Conservation (phyloP, 257 asterid genomes). For the Henckelia pumila region DNA sequence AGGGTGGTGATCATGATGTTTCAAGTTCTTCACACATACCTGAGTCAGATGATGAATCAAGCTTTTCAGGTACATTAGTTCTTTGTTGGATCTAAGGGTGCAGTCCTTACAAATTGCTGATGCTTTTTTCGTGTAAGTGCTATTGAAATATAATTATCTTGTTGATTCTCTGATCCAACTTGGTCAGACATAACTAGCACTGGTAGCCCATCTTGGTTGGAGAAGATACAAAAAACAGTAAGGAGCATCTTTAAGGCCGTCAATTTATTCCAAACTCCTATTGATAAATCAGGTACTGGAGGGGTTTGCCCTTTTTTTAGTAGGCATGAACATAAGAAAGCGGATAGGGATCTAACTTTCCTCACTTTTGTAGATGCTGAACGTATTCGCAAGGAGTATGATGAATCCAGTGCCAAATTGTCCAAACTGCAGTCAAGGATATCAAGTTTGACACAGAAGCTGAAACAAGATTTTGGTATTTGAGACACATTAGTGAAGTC, state of each 20-base stretch:
- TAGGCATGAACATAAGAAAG: constrained; percentile 22
- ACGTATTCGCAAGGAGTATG: constrained; percentile 77
- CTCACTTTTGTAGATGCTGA: constrained; percentile 67
- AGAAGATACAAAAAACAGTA: constrained; percentile 74
- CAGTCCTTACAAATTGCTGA: background rate
- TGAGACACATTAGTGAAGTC: constrained; percentile 18
- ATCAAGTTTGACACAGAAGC: constrained; percentile 78
- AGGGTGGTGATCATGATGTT: constrained; percentile 55
- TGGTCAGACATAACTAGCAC: constrained; percentile 55
- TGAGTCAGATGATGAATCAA: constrained; percentile 77
- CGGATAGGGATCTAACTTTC: constrained; percentile 27
- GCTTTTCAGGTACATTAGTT: constrained; percentile 55
- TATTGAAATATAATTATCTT: constrained; percentile 16
- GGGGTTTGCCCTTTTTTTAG: constrained; percentile 22
- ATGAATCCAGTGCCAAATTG: constrained; percentile 74
- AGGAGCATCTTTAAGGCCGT: constrained; percentile 63
- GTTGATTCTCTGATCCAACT: constrained; percentile 28
- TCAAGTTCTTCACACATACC: constrained; percentile 53
- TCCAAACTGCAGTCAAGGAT: constrained; percentile 86
- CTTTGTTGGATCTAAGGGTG: constrained; percentile 23
- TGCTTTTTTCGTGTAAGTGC: constrained; percentile 11
- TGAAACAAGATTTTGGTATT: constrained; percentile 89
- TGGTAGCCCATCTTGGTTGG: constrained; percentile 75
- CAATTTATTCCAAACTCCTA: constrained; percentile 77
- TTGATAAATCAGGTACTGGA: constrained; percentile 75